phyloP scores from a whole-genome alignment of 2,329 filamentous ascomycete species.

The Colletotrichum sp. region DNA sequence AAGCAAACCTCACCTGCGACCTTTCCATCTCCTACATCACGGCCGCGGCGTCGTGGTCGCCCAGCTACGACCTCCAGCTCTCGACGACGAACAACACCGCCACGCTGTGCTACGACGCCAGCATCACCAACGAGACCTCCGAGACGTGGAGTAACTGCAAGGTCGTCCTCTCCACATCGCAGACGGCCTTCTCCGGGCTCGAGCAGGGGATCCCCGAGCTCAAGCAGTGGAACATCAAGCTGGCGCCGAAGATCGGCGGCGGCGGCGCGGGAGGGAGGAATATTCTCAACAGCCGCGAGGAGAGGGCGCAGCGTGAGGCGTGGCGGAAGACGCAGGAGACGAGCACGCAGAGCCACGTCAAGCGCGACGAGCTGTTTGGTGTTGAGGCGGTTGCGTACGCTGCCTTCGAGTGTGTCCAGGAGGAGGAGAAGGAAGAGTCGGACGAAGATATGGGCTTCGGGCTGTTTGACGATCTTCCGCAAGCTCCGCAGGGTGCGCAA shows the following conservation, averaged over 20 bases:
- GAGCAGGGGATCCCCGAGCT: constrained; percentile 61
- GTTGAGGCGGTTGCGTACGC: not conserved
- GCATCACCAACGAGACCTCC: constrained; percentile 65
- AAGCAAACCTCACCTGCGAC: constrained; percentile 38
- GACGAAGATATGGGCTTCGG: not conserved
- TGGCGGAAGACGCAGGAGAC: constrained; percentile 35
- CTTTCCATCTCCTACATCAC: constrained; percentile 66
- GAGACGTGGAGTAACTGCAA: constrained; percentile 68
- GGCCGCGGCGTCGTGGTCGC: constrained; percentile 61
- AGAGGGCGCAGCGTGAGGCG: constrained; percentile 34
- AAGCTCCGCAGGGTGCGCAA: constrained; percentile 5
- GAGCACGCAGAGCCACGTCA: not conserved
- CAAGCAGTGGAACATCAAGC: constrained; percentile 60
- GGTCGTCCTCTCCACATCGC: constrained; percentile 67
- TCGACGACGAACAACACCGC: constrained; percentile 59
- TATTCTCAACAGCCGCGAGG: constrained; percentile 44
- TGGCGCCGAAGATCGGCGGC: constrained; percentile 36
- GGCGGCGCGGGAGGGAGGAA: constrained; percentile 16
- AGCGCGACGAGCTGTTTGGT: not conserved
- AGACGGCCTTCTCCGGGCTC: constrained; percentile 61
- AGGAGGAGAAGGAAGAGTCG: not conserved
- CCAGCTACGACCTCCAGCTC: constrained; percentile 68
- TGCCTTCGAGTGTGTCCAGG: not conserved
- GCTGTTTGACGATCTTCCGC: not conserved
- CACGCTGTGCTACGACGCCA: constrained; percentile 64